Conservation (phyloP, 441 rosid species). For the Erysimum cheiri region DNA sequence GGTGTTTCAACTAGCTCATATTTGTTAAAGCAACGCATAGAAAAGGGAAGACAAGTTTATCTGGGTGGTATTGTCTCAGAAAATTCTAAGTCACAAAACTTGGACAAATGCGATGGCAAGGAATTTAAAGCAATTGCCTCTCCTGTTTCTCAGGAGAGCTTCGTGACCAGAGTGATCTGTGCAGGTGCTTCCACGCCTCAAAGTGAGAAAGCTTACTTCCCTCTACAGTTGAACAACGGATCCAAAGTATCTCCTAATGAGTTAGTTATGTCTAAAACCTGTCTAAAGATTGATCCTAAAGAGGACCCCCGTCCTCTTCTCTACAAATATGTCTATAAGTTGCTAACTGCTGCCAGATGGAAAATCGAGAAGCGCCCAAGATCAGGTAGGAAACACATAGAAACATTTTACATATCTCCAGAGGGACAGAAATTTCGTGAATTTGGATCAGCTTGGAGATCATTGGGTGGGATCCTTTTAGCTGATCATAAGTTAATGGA, state of each 20-base stretch:
- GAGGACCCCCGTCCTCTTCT: slow-evolving; percentile 81
- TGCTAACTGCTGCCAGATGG: slow-evolving; percentile 78
- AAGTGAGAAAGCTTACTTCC: slow-evolving; percentile 46
- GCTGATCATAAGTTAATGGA: slow-evolving; percentile 54
- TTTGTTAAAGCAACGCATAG: slow-evolving; percentile 57
- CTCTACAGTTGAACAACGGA: slow-evolving; percentile 43
- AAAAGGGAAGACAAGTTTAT: slow-evolving; percentile 43
- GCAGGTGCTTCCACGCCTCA: slow-evolving; percentile 52
- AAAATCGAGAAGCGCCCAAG: slow-evolving; percentile 61
- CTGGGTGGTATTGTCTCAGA: slow-evolving; percentile 43
- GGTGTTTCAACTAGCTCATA: slow-evolving; percentile 65
- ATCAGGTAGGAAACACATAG: slow-evolving; percentile 61
- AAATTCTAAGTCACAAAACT: slow-evolving; percentile 47
- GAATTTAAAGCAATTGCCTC: slow-evolving; percentile 69
- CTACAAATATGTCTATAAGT: slow-evolving; percentile 54
- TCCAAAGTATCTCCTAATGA: slow-evolving; percentile 38
- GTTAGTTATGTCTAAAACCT: slow-evolving; percentile 45
- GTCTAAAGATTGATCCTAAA: slow-evolving; percentile 51
- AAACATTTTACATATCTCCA: slow-evolving; percentile 71
- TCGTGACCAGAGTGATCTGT: slow-evolving; percentile 53
- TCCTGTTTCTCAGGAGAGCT: slow-evolving; percentile 87
- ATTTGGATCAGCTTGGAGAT: slow-evolving; percentile 82
- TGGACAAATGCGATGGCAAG: slow-evolving; percentile 50
- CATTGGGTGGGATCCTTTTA: slow-evolving; percentile 60
- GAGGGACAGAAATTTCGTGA: slow-evolving; percentile 69